These are phyloP conservation scores for Zymoseptoria tritici DNA, from an alignment of 2,329 filamentous ascomycete species.

Conservation along the genomic window DNA sequence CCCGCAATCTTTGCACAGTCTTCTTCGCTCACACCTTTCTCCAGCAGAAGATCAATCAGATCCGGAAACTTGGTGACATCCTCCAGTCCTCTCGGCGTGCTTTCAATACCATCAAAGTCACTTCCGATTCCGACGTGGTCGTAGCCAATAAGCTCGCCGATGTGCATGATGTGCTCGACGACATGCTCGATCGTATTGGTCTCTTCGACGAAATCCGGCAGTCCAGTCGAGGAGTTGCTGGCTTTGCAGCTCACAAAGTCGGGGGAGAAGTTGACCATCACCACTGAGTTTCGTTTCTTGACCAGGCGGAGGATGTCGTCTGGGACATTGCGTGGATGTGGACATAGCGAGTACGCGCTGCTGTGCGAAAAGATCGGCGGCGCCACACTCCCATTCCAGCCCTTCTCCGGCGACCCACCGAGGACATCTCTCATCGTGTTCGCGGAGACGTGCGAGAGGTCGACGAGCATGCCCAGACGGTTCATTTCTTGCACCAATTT, in stretches of 20 bases:
- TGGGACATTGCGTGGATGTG: conserved; percentile 83
- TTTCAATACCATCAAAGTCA: conserved; percentile 74
- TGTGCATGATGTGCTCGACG: conserved; percentile 71
- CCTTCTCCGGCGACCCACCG: conserved; percentile 40
- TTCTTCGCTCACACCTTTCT: conserved; percentile 63
- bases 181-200: conserved; percentile 72
- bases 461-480: conserved; percentile 86
- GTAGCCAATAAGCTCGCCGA: conserved; percentile 75
- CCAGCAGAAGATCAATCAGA: conserved; percentile 66
- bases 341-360: conserved; percentile 71
- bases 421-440: conserved; percentile 84
- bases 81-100: conserved; percentile 65
- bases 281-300: conserved; percentile 62
- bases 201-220: conserved; percentile 59
- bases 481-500: conserved; percentile 82
- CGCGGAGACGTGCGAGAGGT: conserved; percentile 68
- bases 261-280: conserved; percentile 87
- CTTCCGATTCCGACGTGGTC: conserved; percentile 82
- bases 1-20: conserved; percentile 72
- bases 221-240: conserved; percentile 47
- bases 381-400: conserved; percentile 65
- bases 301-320: conserved; percentile 75
- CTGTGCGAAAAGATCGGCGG: conserved; percentile 88
- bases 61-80: conserved; percentile 80
- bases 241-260: conserved; percentile 70